Evolutionary conservation across 495 filamentous ascomycete genomes (phyloP), one percentile per base, ranked within the genome.

Genomic region (Penicillium malachiteum): DNA sequence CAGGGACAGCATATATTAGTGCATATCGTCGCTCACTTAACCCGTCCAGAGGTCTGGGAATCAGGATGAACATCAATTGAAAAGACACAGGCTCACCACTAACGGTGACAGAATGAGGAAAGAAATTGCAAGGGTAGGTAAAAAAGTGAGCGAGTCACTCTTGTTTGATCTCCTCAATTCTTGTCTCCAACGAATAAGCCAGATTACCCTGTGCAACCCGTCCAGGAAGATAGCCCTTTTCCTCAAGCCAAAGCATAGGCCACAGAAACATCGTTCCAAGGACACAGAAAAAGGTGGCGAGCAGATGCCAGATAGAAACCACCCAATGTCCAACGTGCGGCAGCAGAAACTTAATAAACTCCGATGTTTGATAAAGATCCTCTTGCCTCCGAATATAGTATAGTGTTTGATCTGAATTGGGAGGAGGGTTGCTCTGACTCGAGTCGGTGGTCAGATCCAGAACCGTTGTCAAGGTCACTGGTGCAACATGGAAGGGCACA

Each of bases 281-380:
- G 10, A 87, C 67, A 59, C 87, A 92, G 31, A 87, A 65, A 2
- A 81, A 40, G 9, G 87, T 87, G 21, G 84, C 82, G 40, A 81
- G 70, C 9, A 84, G 60, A 64, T 91, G 87, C 78, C 78, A 85
- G 3, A 75, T 33, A 60, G 78, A 74, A 0, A 89, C 69, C 5
- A 83, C 9, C 12, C 79, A 74, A 34, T 66, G 41, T 1, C 72
- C 74, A 9, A 73, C 57, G 49, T 69, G 71, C 5, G 73, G 76
- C 34, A 78, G 13, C 31, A 77, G 21, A 57, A 94, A 95, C 57
- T 86, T 87, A 43, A 94, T 70, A 59, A 89, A 87, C 60, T 96
- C 86, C 32, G 87, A 85, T 3, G 84, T 75, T 66, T 94, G 90
- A 61, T 96, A 96, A 16, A 92, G 71, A 62, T 96, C 91, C 55